Conservation (phyloP, 768 basidiomycete species). For the Inosperma sp. region DNA sequence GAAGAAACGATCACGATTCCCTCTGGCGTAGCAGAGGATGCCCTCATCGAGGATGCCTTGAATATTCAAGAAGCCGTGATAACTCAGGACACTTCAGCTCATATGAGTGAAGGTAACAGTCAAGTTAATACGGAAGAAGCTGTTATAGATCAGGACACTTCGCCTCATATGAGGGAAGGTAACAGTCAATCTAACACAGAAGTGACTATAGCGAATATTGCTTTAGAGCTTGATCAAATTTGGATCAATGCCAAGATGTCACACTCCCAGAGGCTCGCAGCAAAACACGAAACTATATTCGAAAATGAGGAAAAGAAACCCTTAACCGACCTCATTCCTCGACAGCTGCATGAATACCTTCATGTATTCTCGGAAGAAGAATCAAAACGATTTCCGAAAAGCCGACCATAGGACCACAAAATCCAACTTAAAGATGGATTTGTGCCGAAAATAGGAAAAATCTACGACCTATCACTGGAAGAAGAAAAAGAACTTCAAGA, state of each 20-base stretch:
- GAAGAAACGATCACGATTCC: too few species aligned
- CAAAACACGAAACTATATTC: neutral
- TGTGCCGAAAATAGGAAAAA: neutral
- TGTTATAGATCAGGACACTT: too few species aligned
- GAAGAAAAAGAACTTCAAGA: conserved; percentile 29
- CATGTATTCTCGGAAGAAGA: neutral
- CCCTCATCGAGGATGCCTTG: too few species aligned
- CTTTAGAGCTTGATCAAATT: neutral
- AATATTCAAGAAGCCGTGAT: too few species aligned
- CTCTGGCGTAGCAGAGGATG: too few species aligned
- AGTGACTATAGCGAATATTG: neutral
- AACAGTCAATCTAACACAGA: neutral
- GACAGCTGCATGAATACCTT: neutral
- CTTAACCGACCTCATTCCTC: neutral
- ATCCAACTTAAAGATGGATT: neutral
- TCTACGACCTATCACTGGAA: conserved; percentile 15
- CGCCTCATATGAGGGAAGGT: too few species aligned
- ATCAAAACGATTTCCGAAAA: neutral
- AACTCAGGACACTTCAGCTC: too few species aligned
- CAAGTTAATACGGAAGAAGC: too few species aligned
- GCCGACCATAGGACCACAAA: neutral
- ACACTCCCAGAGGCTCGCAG: neutral
- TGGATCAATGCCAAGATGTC: neutral
- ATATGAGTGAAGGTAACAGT: too few species aligned
- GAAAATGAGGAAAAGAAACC: neutral